Base-by-base conservation (phyloP, 257 asterid genomes). In the Ilex aquifolium region DNA sequence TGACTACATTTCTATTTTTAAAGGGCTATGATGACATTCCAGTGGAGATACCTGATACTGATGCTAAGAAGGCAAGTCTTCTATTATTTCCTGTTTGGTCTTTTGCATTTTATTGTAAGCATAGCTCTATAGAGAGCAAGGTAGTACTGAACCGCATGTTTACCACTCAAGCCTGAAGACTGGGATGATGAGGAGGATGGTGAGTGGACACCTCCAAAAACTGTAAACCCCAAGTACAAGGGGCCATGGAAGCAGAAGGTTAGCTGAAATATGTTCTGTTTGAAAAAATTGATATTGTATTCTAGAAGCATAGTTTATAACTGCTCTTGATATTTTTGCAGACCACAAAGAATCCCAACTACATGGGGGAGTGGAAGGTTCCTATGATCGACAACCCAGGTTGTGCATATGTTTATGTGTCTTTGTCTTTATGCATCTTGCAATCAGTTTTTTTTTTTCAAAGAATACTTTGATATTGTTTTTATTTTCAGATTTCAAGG, bases 171-270 rank as follows among this genome's bases (percentile, higher is more conserved):
- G 97, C 97, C 96, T 51, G 83, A 71, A 74, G 80, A 91, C 67
- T 91, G 97, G 97, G 97, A 91, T 69, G 97, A 91, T 76, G 96
- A 91, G 9, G 95, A 91, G 62, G 97, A 88, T 79, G 97, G 97
- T 60, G 69, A 80, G 65, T 91, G 97, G 97, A 88, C 69, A 66
- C 78, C 96, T 10, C 76, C 88, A 48, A 91, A 73, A 77, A 71
- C 85, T 67, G 96, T 95, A 39, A 88, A 88, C 70, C 96, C 96
- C 27, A 90, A 83, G 30, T 88, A 74, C 72, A 86, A 73, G 67
- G 96, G 96, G 59, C 89, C 95, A 39, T 86, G 95, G 96, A 86
- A 72, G 71, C 74, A 69, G 29, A 91, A 86, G 91, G 95, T 86
- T 65, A 57, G 69, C 3, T 54, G 16, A 55, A 40, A 52, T 59